Evolutionary conservation across 768 basidiomycete genomes (phyloP).

Genomic region (Boletus rubroflammeus): DNA sequence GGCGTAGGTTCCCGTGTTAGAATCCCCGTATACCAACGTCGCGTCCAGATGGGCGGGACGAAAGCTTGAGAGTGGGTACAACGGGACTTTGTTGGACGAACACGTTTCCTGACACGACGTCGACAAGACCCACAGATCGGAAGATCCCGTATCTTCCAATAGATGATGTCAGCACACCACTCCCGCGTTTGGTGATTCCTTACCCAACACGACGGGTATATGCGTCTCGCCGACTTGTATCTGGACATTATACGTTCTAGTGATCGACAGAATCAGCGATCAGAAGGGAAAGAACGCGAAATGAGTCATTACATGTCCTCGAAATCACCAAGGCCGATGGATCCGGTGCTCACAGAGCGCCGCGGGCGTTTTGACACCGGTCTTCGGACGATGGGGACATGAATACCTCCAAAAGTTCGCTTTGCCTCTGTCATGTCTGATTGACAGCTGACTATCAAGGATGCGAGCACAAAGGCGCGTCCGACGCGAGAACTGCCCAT

Average conservation of each 20-base stretch:
- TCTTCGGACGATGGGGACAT: conserved; percentile 22
- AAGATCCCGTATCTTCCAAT: conserved; percentile 68
- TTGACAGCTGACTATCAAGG: background rate
- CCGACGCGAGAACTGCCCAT: conserved; percentile 12
- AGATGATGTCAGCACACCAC: background rate
- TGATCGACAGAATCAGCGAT: background rate
- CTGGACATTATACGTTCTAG: conserved; percentile 62
- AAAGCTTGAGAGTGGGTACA: conserved; percentile 52
- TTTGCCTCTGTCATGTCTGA: background rate
- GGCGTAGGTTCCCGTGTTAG: conserved; percentile 65
- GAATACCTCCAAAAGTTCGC: conserved; percentile 18
- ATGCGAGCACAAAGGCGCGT: conserved; percentile 7
- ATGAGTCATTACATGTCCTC: conserved; percentile 52
- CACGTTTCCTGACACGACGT: conserved; percentile 47
- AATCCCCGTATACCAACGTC: conserved; percentile 65
- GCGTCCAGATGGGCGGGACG: conserved; percentile 44
- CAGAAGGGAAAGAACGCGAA: background rate
- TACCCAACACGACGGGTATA: conserved; percentile 61
- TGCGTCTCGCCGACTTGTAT: conserved; percentile 51
- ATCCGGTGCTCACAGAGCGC: conserved; percentile 25
- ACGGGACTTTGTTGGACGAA: conserved; percentile 36
- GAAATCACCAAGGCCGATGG: conserved; percentile 57
- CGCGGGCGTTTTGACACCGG: background rate
- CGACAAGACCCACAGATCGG: conserved; percentile 73
- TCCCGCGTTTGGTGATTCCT: background rate